These are phyloP conservation scores for Suillus spraguei DNA, from an alignment of 768 basidiomycete species.

Conservation along the genomic window DNA sequence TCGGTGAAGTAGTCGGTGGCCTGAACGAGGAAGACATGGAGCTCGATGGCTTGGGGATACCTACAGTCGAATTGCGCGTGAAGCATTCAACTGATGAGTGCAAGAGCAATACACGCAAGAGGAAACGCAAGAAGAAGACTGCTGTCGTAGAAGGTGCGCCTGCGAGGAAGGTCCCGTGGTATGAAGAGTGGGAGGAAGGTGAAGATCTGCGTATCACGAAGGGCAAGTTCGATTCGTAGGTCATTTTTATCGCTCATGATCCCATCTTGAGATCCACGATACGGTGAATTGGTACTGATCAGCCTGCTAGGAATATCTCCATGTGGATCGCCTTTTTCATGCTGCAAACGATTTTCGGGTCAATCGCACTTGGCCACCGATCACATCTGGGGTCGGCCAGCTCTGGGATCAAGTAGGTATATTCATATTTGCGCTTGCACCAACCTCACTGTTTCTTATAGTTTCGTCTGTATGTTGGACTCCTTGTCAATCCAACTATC, in stretches of 20 bases:
- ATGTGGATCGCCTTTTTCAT: conserved; percentile 57
- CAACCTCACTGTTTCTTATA: conserved; percentile 24
- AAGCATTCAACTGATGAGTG: conserved; percentile 58
- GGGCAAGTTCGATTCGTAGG: conserved; percentile 54
- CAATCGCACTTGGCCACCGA: conserved; percentile 41
- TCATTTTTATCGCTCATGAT: conserved; percentile 11
- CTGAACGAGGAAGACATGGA: conserved; percentile 53
- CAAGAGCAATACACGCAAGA: conserved; percentile 58
- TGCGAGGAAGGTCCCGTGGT: conserved; percentile 51
- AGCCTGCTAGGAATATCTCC: conserved; percentile 41
- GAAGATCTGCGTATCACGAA: conserved; percentile 49
- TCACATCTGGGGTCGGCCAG: conserved; percentile 34
- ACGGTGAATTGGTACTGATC: conserved; percentile 3
- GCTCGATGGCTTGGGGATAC: conserved; percentile 66
- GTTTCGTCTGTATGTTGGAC: conserved; percentile 65
- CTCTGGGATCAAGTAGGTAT: conserved; percentile 68
- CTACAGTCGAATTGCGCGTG: conserved; percentile 56
- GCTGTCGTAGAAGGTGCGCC: conserved; percentile 20
- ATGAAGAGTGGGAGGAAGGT: conserved; percentile 69
- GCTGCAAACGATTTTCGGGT: conserved; percentile 60
- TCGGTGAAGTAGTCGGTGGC: conserved; percentile 36
- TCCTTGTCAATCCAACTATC: conserved; percentile 49
- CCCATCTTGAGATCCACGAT: conserved; percentile 10
- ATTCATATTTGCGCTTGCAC: not conserved
- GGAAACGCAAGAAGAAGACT: conserved; percentile 43